Percentiles rank a stretch among this genome's conserved stretches.
phyloP scores from a whole-genome alignment of 805 yeast genomes.

The Ogataea kodamae region DNA sequence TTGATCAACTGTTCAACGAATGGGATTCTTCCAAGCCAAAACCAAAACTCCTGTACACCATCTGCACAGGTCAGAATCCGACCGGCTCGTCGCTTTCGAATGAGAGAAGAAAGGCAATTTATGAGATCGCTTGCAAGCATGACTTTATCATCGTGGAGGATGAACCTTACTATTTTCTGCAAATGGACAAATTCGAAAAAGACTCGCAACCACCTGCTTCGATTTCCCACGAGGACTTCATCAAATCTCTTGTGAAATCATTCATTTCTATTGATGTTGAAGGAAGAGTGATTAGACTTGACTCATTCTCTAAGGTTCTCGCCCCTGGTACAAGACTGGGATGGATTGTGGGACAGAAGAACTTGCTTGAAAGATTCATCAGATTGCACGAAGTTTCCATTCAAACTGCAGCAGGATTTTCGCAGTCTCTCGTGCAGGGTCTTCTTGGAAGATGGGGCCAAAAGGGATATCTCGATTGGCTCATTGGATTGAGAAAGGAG shows the following conservation, averaged over 20 bases:
- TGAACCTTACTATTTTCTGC: slow-evolving; percentile 96
- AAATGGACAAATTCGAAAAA: slow-evolving; percentile 73
- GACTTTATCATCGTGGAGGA: slow-evolving; percentile 89
- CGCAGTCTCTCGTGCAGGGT: slow-evolving; percentile 68
- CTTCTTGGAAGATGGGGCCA: slow-evolving; percentile 87
- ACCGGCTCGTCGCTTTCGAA: slow-evolving; percentile 81
- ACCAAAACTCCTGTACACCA: slow-evolving; percentile 86
- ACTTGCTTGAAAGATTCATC: slow-evolving; percentile 59
- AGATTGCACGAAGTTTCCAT: slow-evolving; percentile 77
- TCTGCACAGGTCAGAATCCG: slow-evolving; percentile 97
- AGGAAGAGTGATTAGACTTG: slow-evolving; percentile 87
- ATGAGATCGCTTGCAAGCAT: slow-evolving; percentile 75
- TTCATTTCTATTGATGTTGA: slow-evolving; percentile 74
- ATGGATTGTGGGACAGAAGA: slow-evolving; percentile 76
- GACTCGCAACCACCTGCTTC: slow-evolving; percentile 26
- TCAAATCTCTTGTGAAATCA: slow-evolving; percentile 67
- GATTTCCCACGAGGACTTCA: slow-evolving; percentile 58
- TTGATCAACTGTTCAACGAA: slow-evolving; percentile 50
- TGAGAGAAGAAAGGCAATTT: slow-evolving; percentile 76
- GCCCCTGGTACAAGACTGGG: slow-evolving; percentile 92
- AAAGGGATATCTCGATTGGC: slow-evolving; percentile 83
- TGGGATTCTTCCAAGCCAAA: slow-evolving; percentile 58
- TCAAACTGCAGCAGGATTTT: slow-evolving; percentile 78
- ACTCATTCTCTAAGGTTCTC: slow-evolving; percentile 84
- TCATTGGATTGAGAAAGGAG: slow-evolving; percentile 73